These are phyloP conservation scores for Xylariomycetidae sp. DNA, from an alignment of 2,329 filamentous ascomycete genomes.

Conservation along the genomic window DNA sequence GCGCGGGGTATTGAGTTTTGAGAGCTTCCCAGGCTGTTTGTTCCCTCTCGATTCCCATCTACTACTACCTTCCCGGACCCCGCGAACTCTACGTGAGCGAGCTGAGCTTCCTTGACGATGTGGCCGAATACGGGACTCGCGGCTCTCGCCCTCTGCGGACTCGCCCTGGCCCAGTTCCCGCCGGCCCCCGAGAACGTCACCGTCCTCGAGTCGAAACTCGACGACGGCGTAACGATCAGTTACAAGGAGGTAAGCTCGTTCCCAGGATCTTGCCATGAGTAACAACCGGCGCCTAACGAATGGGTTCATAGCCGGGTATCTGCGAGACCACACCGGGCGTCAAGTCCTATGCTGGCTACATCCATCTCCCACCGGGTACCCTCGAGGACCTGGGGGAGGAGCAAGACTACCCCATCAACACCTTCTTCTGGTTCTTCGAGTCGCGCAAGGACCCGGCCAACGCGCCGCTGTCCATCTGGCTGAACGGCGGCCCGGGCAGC, in stretches of 20 bases:
- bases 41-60: too few species aligned
- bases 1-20: too few species aligned
- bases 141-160: constrained; percentile 8
- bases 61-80: too few species aligned
- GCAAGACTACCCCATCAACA: constrained; percentile 38
- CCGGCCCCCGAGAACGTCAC: constrained; percentile 30
- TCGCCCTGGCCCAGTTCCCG: constrained; percentile 22
- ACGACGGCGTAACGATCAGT: constrained; percentile 52
- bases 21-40: too few species aligned
- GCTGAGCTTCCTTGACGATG: too few species aligned
- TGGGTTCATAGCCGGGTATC: constrained; percentile 40
- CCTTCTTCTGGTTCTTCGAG: constrained; percentile 35
- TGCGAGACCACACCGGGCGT: constrained; percentile 48
- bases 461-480: constrained; percentile 45
- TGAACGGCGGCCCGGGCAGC: constrained; percentile 53
- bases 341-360: constrained; percentile 58
- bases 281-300: not conserved
- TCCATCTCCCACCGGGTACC: constrained; percentile 41
- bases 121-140: not conserved
- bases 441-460: constrained; percentile 24
- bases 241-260: constrained; percentile 44
- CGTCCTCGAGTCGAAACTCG: constrained; percentile 49
- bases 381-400: constrained; percentile 39
- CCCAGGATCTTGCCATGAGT: too few species aligned
- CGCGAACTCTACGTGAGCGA: too few species aligned